Conservation (phyloP, 2,329 filamentous ascomycete genomes). For the Fusarium caatingaense region DNA sequence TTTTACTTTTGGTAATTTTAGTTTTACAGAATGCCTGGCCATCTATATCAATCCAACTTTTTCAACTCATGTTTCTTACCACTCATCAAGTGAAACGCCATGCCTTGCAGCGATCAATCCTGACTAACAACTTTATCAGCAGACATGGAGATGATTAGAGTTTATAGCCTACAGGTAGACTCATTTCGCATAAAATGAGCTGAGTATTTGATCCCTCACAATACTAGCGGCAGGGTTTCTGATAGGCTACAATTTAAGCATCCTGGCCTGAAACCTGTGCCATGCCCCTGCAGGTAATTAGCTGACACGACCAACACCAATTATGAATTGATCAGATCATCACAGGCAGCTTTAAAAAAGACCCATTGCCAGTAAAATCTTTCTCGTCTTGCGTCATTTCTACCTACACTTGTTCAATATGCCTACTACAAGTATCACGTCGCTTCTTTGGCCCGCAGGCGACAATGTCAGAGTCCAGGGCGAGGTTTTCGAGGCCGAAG, state of each 20-base stretch:
- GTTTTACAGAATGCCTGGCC: background rate
- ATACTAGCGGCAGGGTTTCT: background rate
- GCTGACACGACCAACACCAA: background rate
- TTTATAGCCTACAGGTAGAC: background rate
- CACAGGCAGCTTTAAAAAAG: background rate
- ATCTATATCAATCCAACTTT: background rate
- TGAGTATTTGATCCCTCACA: too few relatives aligned
- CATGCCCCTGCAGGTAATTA: background rate
- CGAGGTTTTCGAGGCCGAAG: conserved; percentile 4
- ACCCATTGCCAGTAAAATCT: background rate
- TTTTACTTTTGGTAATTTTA: background rate
- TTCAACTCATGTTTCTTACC: background rate
- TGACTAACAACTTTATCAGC: background rate
- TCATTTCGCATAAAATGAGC: background rate
- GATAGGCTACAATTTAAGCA: background rate
- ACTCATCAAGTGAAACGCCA: background rate
- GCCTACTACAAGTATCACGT: conserved; percentile 1
- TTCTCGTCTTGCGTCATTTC: background rate
- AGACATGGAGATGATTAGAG: background rate
- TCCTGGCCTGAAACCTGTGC: background rate
- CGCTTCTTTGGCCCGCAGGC: conserved; percentile 8
- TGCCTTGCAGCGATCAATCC: background rate
- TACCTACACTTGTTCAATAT: background rate
- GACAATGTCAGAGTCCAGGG: background rate
- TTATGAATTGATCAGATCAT: background rate